Percentiles rank a stretch among this genome's conserved stretches.
Evolutionary conservation across 352 stramenopile species (phyloP).

Genomic region (Globisporangium cystogenes): DNA sequence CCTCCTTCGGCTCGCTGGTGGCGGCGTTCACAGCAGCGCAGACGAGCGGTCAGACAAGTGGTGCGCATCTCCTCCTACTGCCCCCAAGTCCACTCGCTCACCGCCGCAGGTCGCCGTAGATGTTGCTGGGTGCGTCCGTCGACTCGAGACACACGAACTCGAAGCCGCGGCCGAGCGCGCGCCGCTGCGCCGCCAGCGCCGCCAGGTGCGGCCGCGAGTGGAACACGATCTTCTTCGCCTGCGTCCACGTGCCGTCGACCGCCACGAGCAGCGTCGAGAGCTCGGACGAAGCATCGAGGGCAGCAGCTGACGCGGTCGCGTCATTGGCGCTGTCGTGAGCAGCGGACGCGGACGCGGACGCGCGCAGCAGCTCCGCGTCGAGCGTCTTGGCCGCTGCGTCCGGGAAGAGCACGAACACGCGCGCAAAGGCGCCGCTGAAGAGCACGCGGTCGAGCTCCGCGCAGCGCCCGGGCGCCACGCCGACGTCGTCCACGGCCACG

Average conservation of each 20-base stretch:
- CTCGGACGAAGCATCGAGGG: too few species aligned
- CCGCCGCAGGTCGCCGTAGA: conserved; percentile 58
- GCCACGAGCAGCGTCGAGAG: conserved; percentile 38
- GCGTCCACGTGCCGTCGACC: conserved; percentile 75
- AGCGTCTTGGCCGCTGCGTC: conserved; percentile 31
- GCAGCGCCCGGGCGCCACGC: conserved; percentile 12
- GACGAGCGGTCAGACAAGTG: too few species aligned
- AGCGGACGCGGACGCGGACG: too few species aligned
- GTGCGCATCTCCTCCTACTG: neutral
- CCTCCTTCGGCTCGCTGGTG: conserved; percentile 70
- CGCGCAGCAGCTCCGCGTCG: conserved; percentile 2
- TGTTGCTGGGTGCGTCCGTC: conserved; percentile 20
- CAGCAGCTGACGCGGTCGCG: neutral
- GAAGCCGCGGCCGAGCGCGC: conserved; percentile 18
- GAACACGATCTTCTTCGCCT: conserved; percentile 76
- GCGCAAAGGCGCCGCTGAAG: conserved; percentile 19
- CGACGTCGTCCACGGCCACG: conserved; percentile 28
- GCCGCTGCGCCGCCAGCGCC: conserved; percentile 20
- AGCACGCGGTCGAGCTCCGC: conserved; percentile 27
- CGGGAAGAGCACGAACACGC: conserved; percentile 36
- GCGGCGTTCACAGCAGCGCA: neutral
- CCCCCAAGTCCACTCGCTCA: conserved; percentile 5
- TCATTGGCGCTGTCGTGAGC: neutral
- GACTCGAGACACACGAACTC: conserved; percentile 45
- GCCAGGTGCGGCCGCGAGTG: conserved; percentile 36